Percentiles rank a stretch among this genome's conserved stretches.
Conservation (phyloP, 331 rosid species). For the Rosa hybrid region DNA sequence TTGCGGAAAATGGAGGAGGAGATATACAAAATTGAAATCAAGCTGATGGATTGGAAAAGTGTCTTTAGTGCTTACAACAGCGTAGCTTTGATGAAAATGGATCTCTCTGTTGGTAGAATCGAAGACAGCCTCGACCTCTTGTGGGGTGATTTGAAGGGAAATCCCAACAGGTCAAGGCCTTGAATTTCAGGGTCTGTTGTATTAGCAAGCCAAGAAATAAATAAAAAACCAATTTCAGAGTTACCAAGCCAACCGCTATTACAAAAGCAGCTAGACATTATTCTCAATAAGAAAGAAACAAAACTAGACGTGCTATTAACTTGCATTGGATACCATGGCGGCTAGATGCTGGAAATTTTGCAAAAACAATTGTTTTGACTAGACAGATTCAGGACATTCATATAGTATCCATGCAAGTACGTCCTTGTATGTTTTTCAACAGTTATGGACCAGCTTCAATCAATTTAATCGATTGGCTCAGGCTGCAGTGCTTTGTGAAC, state of each 20-base stretch:
- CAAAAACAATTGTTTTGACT: neutral
- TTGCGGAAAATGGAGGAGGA: too few relatives aligned
- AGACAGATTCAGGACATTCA: neutral
- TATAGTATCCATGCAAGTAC: neutral
- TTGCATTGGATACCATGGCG: conserved; percentile 4
- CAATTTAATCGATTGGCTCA: conserved; percentile 59
- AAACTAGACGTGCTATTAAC: conserved; percentile 4
- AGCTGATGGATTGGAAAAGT: neutral
- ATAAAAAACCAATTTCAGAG: neutral
- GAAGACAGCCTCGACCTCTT: neutral
- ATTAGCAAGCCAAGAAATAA: neutral
- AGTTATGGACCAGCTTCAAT: conserved; percentile 18
- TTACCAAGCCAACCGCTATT: neutral
- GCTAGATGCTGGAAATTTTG: neutral
- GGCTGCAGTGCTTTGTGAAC: conserved; percentile 79
- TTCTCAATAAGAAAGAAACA: neutral
- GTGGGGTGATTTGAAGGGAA: neutral
- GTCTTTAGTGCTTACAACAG: neutral
- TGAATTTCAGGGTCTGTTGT: neutral
- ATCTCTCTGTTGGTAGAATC: neutral
- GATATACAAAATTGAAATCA: neutral
- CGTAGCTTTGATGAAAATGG: neutral
- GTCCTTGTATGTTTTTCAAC: neutral
- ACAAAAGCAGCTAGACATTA: conserved; percentile 8
- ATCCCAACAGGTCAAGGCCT: neutral